A percentile compares a stretch with the other conserved stretches of the same genome.
phyloP scores from a whole-genome alignment of 2,329 filamentous ascomycete genomes.

The Colletotrichum sp. region DNA sequence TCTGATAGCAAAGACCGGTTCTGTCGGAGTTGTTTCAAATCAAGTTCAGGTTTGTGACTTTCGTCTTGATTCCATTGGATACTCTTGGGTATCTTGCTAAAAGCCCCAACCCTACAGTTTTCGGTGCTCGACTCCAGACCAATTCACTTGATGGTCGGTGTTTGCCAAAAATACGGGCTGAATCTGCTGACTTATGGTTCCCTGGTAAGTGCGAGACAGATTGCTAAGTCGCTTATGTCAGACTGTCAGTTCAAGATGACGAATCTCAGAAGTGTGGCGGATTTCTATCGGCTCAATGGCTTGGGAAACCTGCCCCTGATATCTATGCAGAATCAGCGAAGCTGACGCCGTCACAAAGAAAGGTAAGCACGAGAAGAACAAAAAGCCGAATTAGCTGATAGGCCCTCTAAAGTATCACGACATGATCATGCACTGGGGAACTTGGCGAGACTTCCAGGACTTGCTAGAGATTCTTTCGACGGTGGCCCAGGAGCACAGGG shows the following conservation, averaged over 20 bases:
- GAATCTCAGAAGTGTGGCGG: background rate
- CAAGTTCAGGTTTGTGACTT: background rate
- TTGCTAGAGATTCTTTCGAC: background rate
- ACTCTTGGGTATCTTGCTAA: background rate
- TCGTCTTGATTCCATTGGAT: background rate
- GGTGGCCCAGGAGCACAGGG: background rate
- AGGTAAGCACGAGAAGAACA: background rate
- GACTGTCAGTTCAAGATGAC: background rate
- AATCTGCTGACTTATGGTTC: background rate
- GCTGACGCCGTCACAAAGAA: background rate
- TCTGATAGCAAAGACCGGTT: background rate
- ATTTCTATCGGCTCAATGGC: background rate
- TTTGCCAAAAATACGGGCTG: background rate
- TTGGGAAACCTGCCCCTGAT: background rate
- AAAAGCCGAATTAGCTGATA: background rate
- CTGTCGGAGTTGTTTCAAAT: background rate
- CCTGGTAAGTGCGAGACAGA: background rate
- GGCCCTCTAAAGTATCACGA: background rate
- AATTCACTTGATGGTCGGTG: background rate
- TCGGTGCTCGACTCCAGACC: constrained; percentile 1
- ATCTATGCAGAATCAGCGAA: background rate
- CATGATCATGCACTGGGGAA: constrained; percentile 1
- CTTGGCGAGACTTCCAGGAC: background rate
- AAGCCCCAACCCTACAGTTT: background rate
- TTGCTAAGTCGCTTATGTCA: too few relatives aligned